phyloP scores from a whole-genome alignment of 2,329 filamentous ascomycete species.

The Pseudocercospora ulei region DNA sequence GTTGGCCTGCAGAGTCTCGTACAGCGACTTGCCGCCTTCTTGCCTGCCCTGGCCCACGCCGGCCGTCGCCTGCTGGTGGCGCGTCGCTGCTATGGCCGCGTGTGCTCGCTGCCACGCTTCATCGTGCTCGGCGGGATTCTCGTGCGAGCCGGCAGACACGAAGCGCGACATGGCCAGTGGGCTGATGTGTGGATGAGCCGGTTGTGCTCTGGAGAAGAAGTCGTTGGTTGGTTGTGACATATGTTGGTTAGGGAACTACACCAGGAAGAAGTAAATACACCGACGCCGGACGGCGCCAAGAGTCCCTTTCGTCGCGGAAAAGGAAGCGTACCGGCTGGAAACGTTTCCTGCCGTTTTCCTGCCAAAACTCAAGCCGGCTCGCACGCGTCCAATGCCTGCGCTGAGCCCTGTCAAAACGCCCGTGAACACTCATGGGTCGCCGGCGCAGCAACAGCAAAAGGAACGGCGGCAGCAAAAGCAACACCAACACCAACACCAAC shows the following conservation, averaged over 20 bases:
- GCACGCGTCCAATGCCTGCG: constrained; percentile 7
- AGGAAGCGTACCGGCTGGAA: background rate
- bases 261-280: too few relatives aligned
- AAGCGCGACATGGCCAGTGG: constrained; percentile 42
- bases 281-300: too few relatives aligned
- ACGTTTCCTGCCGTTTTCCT: constrained; percentile 2
- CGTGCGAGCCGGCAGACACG: constrained; percentile 45
- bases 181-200: too few relatives aligned
- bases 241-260: too few relatives aligned
- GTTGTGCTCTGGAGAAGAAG: too few relatives aligned
- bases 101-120: constrained; percentile 58
- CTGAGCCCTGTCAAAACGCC: constrained; percentile 1
- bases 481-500: background rate
- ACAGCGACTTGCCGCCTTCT: constrained; percentile 54
- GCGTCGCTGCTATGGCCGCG: constrained; percentile 49
- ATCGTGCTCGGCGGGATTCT: constrained; percentile 40
- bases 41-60: constrained; percentile 40
- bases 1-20: constrained; percentile 68
- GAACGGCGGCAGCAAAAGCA: constrained; percentile 1
- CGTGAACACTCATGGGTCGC: constrained; percentile 7
- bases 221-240: too few relatives aligned
- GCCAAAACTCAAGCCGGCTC: background rate
- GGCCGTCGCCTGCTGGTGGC: constrained; percentile 45
- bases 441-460: constrained; percentile 2
- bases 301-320: background rate